Base-by-base conservation (phyloP, 306 rosid species). In the Sophora flavescens region DNA sequence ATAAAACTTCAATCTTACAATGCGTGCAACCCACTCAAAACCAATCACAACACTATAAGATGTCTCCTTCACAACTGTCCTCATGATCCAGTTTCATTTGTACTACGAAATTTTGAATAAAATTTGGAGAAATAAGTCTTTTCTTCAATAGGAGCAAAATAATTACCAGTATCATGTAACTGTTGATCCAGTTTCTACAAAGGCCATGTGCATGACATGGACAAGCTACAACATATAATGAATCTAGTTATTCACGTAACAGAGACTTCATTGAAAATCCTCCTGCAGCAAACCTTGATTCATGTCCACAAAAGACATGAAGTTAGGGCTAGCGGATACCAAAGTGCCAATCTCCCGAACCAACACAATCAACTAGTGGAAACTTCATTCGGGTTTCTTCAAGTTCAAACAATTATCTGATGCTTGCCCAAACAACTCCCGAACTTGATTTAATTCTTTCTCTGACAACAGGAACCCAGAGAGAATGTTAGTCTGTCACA, bases 371-470 rank as follows among this genome's bases (percentile, higher is more conserved):
- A 68, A 63, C 47, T 68, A 78, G 65, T 33, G 74, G 48, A 30
- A 61, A 32, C 76, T 76, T 75, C 58, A 90, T 6, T 88, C 86
- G 11, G 95, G 90, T 83, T 84, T 94, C 94, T 91, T 94, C 85
- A 91, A 81, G 84, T 91, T 94, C 79, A 94, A 79, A 86, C 98
- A 91, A 82, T 88, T 86, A 70, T 94, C 96, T 10, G 97, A 86
- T 15, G 97, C 93, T 79, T 89, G 90, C 54, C 86, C 71, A 78
- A 85, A 94, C 87, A 94, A 75, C 76, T 87, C 93, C 71, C 82
- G 96, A 63, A 91, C 96, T 41, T 83, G 89, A 67, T 81, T 85
- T 64, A 86, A 69, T 65, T 94, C 97, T 57, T 80, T 88, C 91
- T 91, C 97, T 93, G 90, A 12, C 69, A 86, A 70, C 80, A 86